Evolutionary conservation across 169 alveolate genomes (phyloP).

Genomic region (Plasmodium ovale): DNA sequence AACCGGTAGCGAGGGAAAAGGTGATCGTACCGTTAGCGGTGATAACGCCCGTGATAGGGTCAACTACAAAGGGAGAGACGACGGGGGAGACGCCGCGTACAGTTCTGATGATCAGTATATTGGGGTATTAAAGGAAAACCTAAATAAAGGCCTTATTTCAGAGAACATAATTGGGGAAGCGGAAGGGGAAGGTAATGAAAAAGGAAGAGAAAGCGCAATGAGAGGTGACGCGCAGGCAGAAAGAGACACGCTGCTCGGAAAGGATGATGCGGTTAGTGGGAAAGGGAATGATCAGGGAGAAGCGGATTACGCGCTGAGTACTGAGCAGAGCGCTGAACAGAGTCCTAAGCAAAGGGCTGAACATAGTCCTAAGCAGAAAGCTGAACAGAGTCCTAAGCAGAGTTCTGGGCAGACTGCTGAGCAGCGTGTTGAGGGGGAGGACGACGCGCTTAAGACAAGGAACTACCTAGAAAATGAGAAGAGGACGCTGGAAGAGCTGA

Average conservation of each 20-base stretch:
- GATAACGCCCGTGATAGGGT: neutral
- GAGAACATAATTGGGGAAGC: neutral
- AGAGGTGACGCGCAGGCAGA: too few species aligned
- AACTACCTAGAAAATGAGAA: conserved; percentile 57
- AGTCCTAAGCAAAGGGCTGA: too few species aligned
- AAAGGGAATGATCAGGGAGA: too few species aligned
- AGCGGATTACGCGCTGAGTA: too few species aligned
- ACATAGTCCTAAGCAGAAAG: too few species aligned
- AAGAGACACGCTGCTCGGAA: too few species aligned
- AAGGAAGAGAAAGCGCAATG: neutral
- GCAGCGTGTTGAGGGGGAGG: neutral
- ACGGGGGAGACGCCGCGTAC: neutral
- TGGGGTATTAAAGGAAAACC: conserved; percentile 22
- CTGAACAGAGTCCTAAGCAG: too few species aligned
- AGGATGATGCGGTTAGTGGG: too few species aligned
- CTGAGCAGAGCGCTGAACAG: too few species aligned
- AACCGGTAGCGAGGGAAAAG: neutral
- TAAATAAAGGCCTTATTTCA: neutral
- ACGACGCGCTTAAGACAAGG: conserved; percentile 30
- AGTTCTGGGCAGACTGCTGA: too few species aligned
- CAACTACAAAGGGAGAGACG: neutral
- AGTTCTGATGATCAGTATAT: conserved; percentile 58
- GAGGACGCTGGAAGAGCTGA: conserved; percentile 39
- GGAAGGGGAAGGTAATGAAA: neutral
- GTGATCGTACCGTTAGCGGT: neutral